phyloP scores from a whole-genome alignment of 1,284 basidiomycete species.

The Cutaneotrichosporon daszewskae region DNA sequence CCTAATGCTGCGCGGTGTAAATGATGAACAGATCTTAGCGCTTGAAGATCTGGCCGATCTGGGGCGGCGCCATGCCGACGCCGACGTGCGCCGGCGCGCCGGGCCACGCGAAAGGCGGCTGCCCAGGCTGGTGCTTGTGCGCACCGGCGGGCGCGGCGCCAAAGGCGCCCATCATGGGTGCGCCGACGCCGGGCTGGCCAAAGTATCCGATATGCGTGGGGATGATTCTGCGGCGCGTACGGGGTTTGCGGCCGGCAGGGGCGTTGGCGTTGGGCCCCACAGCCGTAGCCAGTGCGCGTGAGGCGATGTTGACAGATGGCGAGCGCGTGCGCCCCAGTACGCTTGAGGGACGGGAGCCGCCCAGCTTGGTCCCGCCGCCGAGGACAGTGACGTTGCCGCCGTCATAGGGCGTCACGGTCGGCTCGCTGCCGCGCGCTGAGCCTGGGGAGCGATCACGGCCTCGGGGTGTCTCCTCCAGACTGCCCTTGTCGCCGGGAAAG shows the following conservation, averaged over 20 bases:
- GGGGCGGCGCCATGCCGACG: slow-evolving; percentile 28
- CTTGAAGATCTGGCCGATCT: slow-evolving; percentile 4
- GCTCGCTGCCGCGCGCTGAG: slow-evolving; percentile 18
- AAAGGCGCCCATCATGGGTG: slow-evolving; percentile 37
- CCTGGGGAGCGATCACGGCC: slow-evolving; percentile 21
- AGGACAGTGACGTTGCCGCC: slow-evolving; percentile 49
- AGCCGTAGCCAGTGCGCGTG: slow-evolving; percentile 35
- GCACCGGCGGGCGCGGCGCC: slow-evolving; percentile 10
- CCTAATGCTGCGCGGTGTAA: too few relatives aligned
- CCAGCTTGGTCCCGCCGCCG: slow-evolving; percentile 48
- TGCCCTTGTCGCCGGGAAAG: slow-evolving; percentile 18
- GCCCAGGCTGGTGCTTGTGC: slow-evolving; percentile 2
- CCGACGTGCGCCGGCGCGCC: slow-evolving; percentile 21
- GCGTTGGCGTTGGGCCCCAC: slow-evolving; percentile 31
- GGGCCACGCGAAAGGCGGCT: slow-evolving; percentile 14
- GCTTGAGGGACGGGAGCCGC: slow-evolving; percentile 37
- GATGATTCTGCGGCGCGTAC: slow-evolving; percentile 43
- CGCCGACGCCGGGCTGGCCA: slow-evolving; percentile 39
- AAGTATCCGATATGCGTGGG: slow-evolving; percentile 42
- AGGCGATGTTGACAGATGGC: slow-evolving; percentile 40
- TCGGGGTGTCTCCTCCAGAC: slow-evolving; percentile 4
- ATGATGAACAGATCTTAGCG: slow-evolving; percentile 1
- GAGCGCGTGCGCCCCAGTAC: slow-evolving; percentile 32
- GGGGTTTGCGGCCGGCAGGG: slow-evolving; percentile 22
- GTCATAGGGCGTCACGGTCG: slow-evolving; percentile 48